Conservation (phyloP, 2,329 filamentous ascomycete genomes). For the Ascosphaera apis region DNA sequence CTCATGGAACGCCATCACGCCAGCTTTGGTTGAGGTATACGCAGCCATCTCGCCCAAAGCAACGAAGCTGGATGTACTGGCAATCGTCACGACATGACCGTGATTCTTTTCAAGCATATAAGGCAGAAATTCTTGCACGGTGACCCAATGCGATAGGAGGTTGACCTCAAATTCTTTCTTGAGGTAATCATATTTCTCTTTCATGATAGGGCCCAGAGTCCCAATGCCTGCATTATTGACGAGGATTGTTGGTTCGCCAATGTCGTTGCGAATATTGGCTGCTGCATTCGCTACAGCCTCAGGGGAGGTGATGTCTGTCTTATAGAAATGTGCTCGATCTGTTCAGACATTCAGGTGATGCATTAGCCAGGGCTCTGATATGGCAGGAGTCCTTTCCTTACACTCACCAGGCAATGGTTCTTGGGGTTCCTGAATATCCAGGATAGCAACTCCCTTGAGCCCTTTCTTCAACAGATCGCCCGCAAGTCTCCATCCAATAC, state of each 20-base stretch:
- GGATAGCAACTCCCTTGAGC: slow-evolving; percentile 12
- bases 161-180: slow-evolving; percentile 30
- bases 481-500: slow-evolving; percentile 17
- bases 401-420: slow-evolving; percentile 8
- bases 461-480: slow-evolving; percentile 11
- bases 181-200: slow-evolving; percentile 21
- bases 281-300: slow-evolving; percentile 13
- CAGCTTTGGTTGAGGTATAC: slow-evolving; percentile 29
- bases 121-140: slow-evolving; percentile 28
- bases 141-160: slow-evolving; percentile 27
- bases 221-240: slow-evolving; percentile 30
- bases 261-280: slow-evolving; percentile 15
- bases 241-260: slow-evolving; percentile 24
- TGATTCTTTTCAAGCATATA: slow-evolving; percentile 27
- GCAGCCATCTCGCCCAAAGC: slow-evolving; percentile 26
- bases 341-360: background rate
- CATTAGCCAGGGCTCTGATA: background rate
- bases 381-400: slow-evolving; percentile 4
- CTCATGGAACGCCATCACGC: slow-evolving; percentile 31
- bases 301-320: slow-evolving; percentile 16
- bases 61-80: slow-evolving; percentile 29
- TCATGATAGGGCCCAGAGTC: slow-evolving; percentile 23
- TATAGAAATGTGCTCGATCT: slow-evolving; percentile 12
- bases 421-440: slow-evolving; percentile 15
- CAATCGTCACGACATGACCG: slow-evolving; percentile 34